Evolutionary conservation across 148 eudicot genomes (phyloP).

Genomic region (Rheum nobile): DNA sequence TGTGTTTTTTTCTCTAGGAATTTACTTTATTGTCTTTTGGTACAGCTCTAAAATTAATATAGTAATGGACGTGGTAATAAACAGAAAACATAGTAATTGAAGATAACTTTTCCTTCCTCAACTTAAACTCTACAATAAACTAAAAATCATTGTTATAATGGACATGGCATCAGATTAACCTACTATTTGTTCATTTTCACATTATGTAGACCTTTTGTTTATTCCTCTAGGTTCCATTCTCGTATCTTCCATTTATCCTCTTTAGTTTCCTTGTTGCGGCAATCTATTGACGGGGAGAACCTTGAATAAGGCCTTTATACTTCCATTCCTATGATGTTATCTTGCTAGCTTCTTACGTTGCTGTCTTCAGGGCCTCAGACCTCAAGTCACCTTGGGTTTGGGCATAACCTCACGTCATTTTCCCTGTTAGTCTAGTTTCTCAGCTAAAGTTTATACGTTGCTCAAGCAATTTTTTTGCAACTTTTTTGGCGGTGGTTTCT

Average conservation of each 20-base stretch:
- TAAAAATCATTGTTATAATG: not conserved
- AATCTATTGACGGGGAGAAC: not conserved
- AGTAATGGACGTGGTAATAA: not conserved
- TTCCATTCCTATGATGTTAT: not conserved
- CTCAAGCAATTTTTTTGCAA: not conserved
- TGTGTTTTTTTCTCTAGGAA: not conserved
- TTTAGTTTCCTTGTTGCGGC: not conserved
- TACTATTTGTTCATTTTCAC: not conserved
- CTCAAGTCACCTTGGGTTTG: not conserved
- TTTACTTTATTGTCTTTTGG: not conserved
- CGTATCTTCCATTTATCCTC: not conserved
- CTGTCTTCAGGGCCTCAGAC: not conserved
- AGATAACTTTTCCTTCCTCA: not conserved
- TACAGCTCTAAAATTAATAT: not conserved
- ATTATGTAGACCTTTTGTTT: not conserved
- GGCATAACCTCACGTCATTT: not conserved
- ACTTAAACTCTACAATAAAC: not conserved
- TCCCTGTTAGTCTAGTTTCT: not conserved
- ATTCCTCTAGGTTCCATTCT: not conserved
- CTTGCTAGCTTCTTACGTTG: not conserved
- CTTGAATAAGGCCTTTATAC: too few species aligned
- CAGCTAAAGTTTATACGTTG: not conserved
- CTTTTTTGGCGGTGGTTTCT: not conserved
- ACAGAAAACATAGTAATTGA: not conserved
- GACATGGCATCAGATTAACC: not conserved